These are phyloP conservation scores for Eutrema salsugineum DNA, from an alignment of 441 rosid species.

Conservation along the genomic window DNA sequence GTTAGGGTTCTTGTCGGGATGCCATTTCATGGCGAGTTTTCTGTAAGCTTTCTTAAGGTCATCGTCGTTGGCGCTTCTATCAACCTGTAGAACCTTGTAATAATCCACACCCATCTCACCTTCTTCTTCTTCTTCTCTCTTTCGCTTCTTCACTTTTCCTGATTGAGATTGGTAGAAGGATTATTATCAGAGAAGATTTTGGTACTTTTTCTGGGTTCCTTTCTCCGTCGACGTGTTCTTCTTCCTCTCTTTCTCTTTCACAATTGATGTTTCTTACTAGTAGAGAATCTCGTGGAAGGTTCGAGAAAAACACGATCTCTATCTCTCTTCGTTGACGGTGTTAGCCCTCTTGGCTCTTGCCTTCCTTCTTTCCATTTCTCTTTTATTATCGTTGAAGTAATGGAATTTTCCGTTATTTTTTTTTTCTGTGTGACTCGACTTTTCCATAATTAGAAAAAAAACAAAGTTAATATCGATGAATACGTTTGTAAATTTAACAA, in stretches of 20 bases:
- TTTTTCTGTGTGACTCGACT: background rate
- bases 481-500: too few species aligned
- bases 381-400: background rate
- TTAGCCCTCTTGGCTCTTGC: background rate
- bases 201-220: background rate
- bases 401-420: background rate
- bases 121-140: conserved; percentile 22
- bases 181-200: background rate
- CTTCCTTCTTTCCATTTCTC: background rate
- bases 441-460: background rate
- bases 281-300: conserved; percentile 17
- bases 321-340: conserved; percentile 9
- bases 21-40: conserved; percentile 90
- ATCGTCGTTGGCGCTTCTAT: conserved; percentile 60
- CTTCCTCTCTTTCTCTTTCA: conserved; percentile 13
- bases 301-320: conserved; percentile 28
- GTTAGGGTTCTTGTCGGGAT: conserved; percentile 80
- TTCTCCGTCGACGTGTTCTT: conserved; percentile 4
- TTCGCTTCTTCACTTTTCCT: conserved; percentile 31
- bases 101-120: conserved; percentile 67
- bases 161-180: background rate
- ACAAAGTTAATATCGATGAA: background rate
- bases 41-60: conserved; percentile 82
- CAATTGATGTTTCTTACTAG: background rate
- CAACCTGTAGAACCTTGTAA: conserved; percentile 70